Base-by-base conservation (phyloP, 192 early-diverging fungal species). In the Rhizoclosmatium sp. region DNA sequence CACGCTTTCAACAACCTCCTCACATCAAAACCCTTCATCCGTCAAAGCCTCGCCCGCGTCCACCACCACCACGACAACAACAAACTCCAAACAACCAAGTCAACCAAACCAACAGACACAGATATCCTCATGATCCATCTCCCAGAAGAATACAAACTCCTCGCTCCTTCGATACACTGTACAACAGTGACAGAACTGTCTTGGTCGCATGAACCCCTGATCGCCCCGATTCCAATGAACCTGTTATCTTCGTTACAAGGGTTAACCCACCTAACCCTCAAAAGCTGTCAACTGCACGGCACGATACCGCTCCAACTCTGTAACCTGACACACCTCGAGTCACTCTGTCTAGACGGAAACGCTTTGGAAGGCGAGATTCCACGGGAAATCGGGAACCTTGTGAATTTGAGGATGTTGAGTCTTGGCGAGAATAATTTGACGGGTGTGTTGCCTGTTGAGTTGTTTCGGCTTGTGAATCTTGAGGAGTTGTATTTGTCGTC, bases 341-440 rank as follows among this genome's bases (percentile, higher is more conserved):
- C 23, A 9, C 21, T 44, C 23, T 12, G 23, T 31, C 45, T 71
- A n/a, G 47, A 19, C 47, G 51, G 51, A 16, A 72, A 72, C 70
- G n/a, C 9, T 4, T 16, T 72, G 5, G 40, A 40, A 4, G 70
- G 70, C 14, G 42, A 39, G 46, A 72, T 72, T 72, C 48, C 70
- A 3, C 16, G 56, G n/a, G 31, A 10, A 3, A 16, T 72, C n/a
- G 70, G 48, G 3, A 58, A 19, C 16, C 51, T 72, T 4, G 23
- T 21, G 60, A 9, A 62, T 7, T 21, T 62, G 14, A 62, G 21
- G 39, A 4, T 41, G 19, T 41, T 72, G 48, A 31, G 40, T 10
- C 51, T 72, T 3, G n/a, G 39, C 9, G 12, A 72, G 10, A 72
- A 72, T 49, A 58, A 56, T 5, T 47, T 72, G 12, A 31, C 39